Base-by-base conservation (phyloP, 1,139 yeast genomes). In the Waltiozyma sp. region DNA sequence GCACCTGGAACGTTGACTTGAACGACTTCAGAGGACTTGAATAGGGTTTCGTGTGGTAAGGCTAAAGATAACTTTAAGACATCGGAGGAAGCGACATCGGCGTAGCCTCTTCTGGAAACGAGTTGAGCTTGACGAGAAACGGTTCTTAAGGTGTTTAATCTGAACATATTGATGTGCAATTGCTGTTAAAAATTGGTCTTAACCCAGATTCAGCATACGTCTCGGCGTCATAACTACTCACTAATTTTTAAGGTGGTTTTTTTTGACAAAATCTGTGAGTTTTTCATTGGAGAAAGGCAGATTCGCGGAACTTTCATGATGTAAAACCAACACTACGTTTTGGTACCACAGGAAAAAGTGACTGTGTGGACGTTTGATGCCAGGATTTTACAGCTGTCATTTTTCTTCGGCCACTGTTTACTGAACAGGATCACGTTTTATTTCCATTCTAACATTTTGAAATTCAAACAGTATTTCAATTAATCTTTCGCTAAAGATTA, bases 1-100 rank as follows among this genome's bases (percentile, higher is more conserved):
- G 85, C 76, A 51, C 96, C 91, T 61, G 99, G 98, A 58, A 91
- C 75, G 72, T 91, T 91, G 56, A 93, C 98, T 73, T 91, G 99
- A 56, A 84, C 69, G 40, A 68, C 79, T 46, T 51, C 48, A 42
- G 55, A 48, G 21, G 63, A 59, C 38, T 64, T 49, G 49, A 56
- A 66, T 48, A 66, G 50, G 39, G 69, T 60, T 66, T 80, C 79
- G 66, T 83, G 88, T 51, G 96, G 96, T 59, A 91, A 77, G 48
- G 96, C 93, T 62, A 91, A 78, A 43, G 95, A 85, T 61, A 93
- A 76, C 66, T 80, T 85, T 67, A 91, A 75, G 56, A 81, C 83
- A 62, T 84, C 94, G 53, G 85, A 69, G 46, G 77, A 62, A 49
- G 82, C 73, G 53, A 85, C 95, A 61, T 91, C 95, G 58, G 96